Percentiles rank a stretch among this genome's conserved stretches.
These are phyloP conservation scores for Recurvomyces mirabilis DNA, from an alignment of 495 filamentous ascomycete species.

Conservation along the genomic window DNA sequence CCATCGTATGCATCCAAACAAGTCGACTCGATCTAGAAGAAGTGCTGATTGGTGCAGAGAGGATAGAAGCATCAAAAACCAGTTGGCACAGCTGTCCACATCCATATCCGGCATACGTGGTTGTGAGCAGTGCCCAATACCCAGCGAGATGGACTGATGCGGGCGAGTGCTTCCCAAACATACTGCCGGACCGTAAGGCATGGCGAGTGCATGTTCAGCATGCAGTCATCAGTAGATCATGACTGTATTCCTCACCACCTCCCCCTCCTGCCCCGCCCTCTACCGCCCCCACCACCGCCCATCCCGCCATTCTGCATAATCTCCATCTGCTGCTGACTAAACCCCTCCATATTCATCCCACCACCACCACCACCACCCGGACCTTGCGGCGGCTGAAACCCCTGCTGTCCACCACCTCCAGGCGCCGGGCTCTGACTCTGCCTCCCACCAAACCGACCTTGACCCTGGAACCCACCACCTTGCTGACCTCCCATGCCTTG, in stretches of 20 bases:
- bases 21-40: too few relatives aligned
- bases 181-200: too few relatives aligned
- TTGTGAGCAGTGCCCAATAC: too few relatives aligned
- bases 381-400: constrained; percentile 12
- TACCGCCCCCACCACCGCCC: constrained; percentile 20
- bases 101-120: too few relatives aligned
- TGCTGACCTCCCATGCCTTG: constrained; percentile 8
- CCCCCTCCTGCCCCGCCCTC: constrained; percentile 24
- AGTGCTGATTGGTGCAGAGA: too few relatives aligned
- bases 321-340: constrained; percentile 14
- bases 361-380: constrained; percentile 7
- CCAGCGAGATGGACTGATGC: too few relatives aligned
- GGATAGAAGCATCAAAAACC: too few relatives aligned
- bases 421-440: constrained; percentile 6
- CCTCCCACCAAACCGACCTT: constrained; percentile 5
- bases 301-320: constrained; percentile 16
- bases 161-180: too few relatives aligned
- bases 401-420: constrained; percentile 5
- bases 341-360: constrained; percentile 16
- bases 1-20: too few relatives aligned
- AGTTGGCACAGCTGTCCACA: too few relatives aligned
- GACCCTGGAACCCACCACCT: constrained; percentile 3
- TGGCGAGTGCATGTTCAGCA: too few relatives aligned
- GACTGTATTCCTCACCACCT: constrained; percentile 4
- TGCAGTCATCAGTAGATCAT: too few relatives aligned